Percentiles rank a stretch among this genome's conserved stretches.
phyloP scores from a whole-genome alignment of 2,329 filamentous ascomycete genomes.

The Ceratocystiopsis brevicomis region DNA sequence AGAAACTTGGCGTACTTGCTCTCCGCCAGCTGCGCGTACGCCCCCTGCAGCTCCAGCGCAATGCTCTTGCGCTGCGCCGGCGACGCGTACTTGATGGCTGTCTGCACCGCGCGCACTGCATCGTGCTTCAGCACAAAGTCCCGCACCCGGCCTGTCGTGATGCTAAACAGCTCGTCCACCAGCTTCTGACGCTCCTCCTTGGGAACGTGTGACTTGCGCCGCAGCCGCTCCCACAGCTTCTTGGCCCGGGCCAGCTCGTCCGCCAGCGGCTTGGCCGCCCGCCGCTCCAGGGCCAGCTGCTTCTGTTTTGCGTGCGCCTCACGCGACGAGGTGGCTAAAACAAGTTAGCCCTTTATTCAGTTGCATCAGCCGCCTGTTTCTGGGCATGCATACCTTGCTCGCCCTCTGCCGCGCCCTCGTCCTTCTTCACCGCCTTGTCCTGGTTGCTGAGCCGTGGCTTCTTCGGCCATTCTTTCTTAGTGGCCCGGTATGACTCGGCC shows the following conservation, averaged over 20 bases:
- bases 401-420: neutral
- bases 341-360: neutral
- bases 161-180: constrained; percentile 73
- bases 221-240: constrained; percentile 89
- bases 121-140: constrained; percentile 99
- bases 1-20: constrained; percentile 96
- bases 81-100: constrained; percentile 87
- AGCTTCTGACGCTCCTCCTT: constrained; percentile 74
- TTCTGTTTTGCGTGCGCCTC: constrained; percentile 92
- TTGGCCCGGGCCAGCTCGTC: constrained; percentile 78
- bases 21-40: constrained; percentile 70
- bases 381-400: constrained; percentile 3
- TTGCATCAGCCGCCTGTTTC: neutral
- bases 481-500: constrained; percentile 25
- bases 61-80: constrained; percentile 71
- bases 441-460: constrained; percentile 29
- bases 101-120: constrained; percentile 89
- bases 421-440: constrained; percentile 15
- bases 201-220: constrained; percentile 82
- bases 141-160: constrained; percentile 78
- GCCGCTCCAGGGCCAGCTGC: constrained; percentile 69
- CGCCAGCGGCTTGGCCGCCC: constrained; percentile 79
- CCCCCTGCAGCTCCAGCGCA: constrained; percentile 66
- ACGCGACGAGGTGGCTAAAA: constrained; percentile 34
- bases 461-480: constrained; percentile 25